Evolutionary conservation across 2,329 filamentous ascomycete genomes (phyloP), one percentile per base, ranked within the genome.

Genomic region (Colletotrichum incanum): DNA sequence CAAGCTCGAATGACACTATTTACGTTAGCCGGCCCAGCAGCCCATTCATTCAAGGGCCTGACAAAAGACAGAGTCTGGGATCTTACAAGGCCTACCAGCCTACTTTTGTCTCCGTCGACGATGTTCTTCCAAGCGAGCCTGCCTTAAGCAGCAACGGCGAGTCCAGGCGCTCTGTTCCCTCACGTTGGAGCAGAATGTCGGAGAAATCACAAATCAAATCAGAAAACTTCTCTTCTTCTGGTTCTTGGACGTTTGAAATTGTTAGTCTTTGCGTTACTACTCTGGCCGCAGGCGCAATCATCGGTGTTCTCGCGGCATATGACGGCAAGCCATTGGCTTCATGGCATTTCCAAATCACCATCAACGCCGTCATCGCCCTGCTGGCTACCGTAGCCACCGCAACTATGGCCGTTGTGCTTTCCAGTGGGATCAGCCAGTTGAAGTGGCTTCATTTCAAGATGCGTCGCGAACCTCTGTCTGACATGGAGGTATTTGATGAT

Each of bases 401-500:
- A 0, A 75, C 75, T 14, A 78, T 81, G 76, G 74, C 75, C 23
- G 73, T 80, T 6, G 77, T 79, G 1, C 71, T 81, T 5, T 78
- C 78, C 41, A 78, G 77, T 20, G 78, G 79, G 0, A 74, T 81
- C 37, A 77, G 77, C 20, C 79, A 80, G 71, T 68, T 80, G 7
- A 80, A 81, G 52, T 81, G 79, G 79, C 78, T 80, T 55, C 76
- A 76, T 3, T 79, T 81, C 74, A 79, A 77, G 74, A 76, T 75
- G 18, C 74, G 76, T 7, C 71, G 75, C 34, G 75, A 76, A n/a
- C 79, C 78, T 3, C 63, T 81, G 18, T 73, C 76, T 1, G 78
- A 80, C 16, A 80, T 81, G 76, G 80, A 81, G 71, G 68, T 74
- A 2, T 79, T 80, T 45, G 80, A 81, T 50, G 78, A 81, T 23